Evolutionary conservation across 2,329 filamentous ascomycete species (phyloP), one percentile per base, ranked within the genome.

Genomic region (Hypoxylon sp.): DNA sequence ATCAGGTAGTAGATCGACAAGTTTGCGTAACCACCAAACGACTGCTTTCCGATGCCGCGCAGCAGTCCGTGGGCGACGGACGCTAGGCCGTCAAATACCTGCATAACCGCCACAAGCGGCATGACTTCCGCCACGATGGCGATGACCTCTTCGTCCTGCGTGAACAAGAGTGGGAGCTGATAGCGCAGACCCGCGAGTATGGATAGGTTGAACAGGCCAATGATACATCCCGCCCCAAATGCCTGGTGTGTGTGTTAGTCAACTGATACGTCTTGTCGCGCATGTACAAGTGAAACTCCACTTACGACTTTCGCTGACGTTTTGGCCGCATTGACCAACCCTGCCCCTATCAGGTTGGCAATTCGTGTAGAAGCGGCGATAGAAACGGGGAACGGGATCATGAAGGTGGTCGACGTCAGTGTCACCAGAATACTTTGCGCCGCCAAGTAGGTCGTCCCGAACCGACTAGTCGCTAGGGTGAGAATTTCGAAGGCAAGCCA

Each of bases 401-500:
- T 91, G 75, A 91, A 97, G 0, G 89, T 90, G 16, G 96, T 83
- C 7, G 86, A 84, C 0, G 87, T 85, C 34, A 96, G 77, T 0
- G 89, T 94, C 15, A 87, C 82, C 2, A 97, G 76, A 9, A 97
- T 86, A 23, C 89, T 92, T 71, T 99, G 92, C 0, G 94, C 92
- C 0, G 93, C 93, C 1, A 97, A 81, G 55, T 88, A 84, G 12
- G 86, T 86, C 1, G 89, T 84, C 11, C 89, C 89, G 50, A 97
- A 86, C 62, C 89, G 90, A 41, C 87, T 90, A 0, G 90, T 83
- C 6, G 86, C 84, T n/a, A 97, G 78, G 0, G 91, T 96, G 56
- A 96, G 77, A 37, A 96, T 84, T 70, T 97, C 93, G 69, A 97
- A 97, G 5, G 92, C 91, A 7, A 97, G 80, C 74, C 90, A 96